Evolutionary conservation across 2,329 filamentous ascomycete genomes (phyloP).

Genomic region (Hymenoscyphus occultus): DNA sequence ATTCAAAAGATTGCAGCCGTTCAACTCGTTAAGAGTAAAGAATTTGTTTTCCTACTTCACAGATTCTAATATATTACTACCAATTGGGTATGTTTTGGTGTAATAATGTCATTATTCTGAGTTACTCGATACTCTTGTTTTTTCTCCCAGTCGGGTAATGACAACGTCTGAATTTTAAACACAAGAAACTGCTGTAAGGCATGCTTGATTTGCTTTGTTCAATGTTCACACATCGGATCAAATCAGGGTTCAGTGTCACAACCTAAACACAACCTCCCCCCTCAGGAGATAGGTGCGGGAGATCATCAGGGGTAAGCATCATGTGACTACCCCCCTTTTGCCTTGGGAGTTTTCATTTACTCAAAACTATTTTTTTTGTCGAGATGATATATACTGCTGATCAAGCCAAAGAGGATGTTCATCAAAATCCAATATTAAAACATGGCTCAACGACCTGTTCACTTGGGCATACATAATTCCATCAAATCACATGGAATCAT

Average conservation of each 20-base stretch:
- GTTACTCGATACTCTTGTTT: too few relatives aligned
- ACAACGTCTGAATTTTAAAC: too few relatives aligned
- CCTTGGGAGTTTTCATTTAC: background rate
- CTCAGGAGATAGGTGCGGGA: background rate
- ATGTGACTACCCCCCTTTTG: background rate
- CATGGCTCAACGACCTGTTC: background rate
- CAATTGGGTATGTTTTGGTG: too few relatives aligned
- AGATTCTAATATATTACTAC: too few relatives aligned
- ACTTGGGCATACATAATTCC: background rate
- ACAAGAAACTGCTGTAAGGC: too few relatives aligned
- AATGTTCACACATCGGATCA: background rate
- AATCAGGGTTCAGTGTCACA: background rate
- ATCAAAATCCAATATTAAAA: background rate
- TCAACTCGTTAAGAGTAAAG: too few relatives aligned
- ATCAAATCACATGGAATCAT: background rate
- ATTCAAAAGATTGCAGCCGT: too few relatives aligned
- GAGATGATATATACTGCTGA: background rate
- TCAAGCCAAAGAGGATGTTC: background rate
- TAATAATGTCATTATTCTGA: too few relatives aligned
- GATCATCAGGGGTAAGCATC: background rate
- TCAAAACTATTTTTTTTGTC: background rate
- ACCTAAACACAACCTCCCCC: background rate
- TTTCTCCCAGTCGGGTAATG: too few relatives aligned
- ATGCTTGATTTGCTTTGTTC: too few relatives aligned
- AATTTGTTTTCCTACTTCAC: too few relatives aligned